These are phyloP conservation scores for Phytophthora hybrid DNA, from an alignment of 352 stramenopile species.

Conservation along the genomic window DNA sequence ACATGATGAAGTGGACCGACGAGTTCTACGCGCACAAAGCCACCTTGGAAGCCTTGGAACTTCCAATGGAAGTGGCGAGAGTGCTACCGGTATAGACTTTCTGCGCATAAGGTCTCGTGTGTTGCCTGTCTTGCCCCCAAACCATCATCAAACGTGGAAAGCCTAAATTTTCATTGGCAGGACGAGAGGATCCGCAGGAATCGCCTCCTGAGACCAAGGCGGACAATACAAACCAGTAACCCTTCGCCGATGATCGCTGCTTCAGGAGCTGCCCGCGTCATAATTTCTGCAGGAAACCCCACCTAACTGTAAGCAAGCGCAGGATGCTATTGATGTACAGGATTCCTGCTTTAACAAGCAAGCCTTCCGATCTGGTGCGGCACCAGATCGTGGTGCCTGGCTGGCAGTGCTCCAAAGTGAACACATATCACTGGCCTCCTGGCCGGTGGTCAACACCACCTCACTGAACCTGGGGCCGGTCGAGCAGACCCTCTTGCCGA, in stretches of 20 bases:
- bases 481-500: neutral
- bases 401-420: too few species aligned
- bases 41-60: too few species aligned
- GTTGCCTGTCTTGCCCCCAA: too few species aligned
- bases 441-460: neutral
- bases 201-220: neutral
- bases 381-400: too few species aligned
- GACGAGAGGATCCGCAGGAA: conserved; percentile 19
- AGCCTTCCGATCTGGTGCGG: too few species aligned
- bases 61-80: too few species aligned
- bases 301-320: neutral
- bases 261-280: conserved; percentile 8
- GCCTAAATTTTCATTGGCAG: conserved; percentile 27
- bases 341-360: neutral
- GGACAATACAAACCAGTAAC: neutral
- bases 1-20: conserved; percentile 69
- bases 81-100: too few species aligned
- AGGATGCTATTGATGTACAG: neutral
- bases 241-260: neutral
- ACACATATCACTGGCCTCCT: neutral
- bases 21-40: conserved; percentile 40
- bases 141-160: conserved; percentile 1
- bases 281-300: neutral
- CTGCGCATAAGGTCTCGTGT: too few species aligned
- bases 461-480: neutral